Base-by-base conservation (phyloP, 208 protist genomes). In the Trypanosomatidae sp. region DNA sequence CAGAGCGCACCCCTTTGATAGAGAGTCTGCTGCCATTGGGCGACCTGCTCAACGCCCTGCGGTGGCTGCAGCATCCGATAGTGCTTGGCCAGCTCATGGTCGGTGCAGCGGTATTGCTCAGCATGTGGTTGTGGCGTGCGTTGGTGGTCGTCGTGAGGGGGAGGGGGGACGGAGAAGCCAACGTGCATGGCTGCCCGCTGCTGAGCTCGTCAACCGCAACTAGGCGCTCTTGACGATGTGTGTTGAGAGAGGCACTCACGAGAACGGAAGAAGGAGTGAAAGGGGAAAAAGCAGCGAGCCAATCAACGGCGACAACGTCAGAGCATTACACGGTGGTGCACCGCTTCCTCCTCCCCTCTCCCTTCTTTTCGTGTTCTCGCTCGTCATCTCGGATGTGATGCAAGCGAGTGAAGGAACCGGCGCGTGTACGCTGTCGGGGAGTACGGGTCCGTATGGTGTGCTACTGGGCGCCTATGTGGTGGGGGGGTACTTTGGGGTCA, bases 11-110 rank as follows among this genome's bases (percentile, higher is more conserved):
- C 64, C 53, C 46, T 9, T 53, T 33, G 13, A 28, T 39, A 36
- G 15, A 49, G 19, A 25, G 44, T 10, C 2, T 68, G 12, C 64
- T 68, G n/a, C n/a, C 44, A 28, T 17, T 33, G 41, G 1, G n/a
- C 30, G 13, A 19, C 46, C 9, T 53, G 41, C 41, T 25, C 9
- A 4, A 47, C 47, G 5, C 8, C 8, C 49, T 69, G 47, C 66
- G 49, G 47, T 69, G 66, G 66, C 17, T 69, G 30, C 66, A 28
- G 15, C 66, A 69, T 55, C 66, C 66, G 28, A 15, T 69, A 10
- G 66, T 69, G 25, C 17, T 69, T 13, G 46, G 46, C 3, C 49
- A 69, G 19, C 33, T 69, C 66, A 39, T 55, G 66, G 8, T 58
- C 5, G 33, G 43, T 43, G 66, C 66, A 15, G 49, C 33, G 13